Percentiles rank a stretch among this genome's conserved stretches.
These are phyloP conservation scores for Monilinia aucupariae DNA, from an alignment of 2,329 filamentous ascomycete genomes.

Conservation along the genomic window DNA sequence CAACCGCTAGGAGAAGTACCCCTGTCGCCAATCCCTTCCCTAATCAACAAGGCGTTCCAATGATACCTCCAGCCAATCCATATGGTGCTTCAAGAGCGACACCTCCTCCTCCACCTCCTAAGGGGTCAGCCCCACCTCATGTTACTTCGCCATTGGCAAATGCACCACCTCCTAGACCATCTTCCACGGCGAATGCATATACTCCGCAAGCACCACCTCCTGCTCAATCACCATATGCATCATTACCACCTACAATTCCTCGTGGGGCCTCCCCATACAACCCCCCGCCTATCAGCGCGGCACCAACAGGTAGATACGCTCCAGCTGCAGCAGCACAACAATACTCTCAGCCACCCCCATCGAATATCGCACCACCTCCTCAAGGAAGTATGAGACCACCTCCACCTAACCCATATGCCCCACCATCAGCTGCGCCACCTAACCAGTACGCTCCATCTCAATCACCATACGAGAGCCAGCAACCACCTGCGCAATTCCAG, in stretches of 20 bases:
- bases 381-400: constrained; percentile 41
- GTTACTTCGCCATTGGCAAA: constrained; percentile 64
- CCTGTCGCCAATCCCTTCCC: constrained; percentile 58
- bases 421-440: constrained; percentile 41
- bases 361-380: constrained; percentile 39
- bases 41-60: constrained; percentile 50
- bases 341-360: constrained; percentile 42
- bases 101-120: constrained; percentile 76
- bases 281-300: constrained; percentile 62
- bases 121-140: constrained; percentile 64
- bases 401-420: constrained; percentile 44
- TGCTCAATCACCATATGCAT: constrained; percentile 35
- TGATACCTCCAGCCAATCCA: constrained; percentile 54
- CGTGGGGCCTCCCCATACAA: constrained; percentile 84
- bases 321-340: constrained; percentile 57
- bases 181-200: constrained; percentile 58
- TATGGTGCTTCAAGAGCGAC: constrained; percentile 55
- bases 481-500: constrained; percentile 38
- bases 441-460: constrained; percentile 58
- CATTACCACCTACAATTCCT: constrained; percentile 53
- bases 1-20: constrained; percentile 66
- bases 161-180: constrained; percentile 45
- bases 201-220: constrained; percentile 51
- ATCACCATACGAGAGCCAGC: constrained; percentile 46
- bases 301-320: constrained; percentile 72